Percentiles rank a stretch among this genome's conserved stretches.
Evolutionary conservation across 352 stramenopile species (phyloP).

Genomic region (Phytophthora crassamura): DNA sequence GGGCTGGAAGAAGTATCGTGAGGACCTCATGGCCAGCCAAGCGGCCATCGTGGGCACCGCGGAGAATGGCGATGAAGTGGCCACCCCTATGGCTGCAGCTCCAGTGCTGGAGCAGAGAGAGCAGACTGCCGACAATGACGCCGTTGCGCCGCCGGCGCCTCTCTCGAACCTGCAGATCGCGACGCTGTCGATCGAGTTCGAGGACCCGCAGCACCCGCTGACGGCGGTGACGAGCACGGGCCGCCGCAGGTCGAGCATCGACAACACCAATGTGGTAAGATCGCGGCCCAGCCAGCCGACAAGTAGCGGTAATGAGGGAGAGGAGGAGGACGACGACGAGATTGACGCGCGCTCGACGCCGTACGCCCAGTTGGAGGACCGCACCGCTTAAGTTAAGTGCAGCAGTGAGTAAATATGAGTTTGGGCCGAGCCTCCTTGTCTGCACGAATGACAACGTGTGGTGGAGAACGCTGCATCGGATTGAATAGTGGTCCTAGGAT

Average conservation of each 20-base stretch:
- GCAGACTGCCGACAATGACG: background rate
- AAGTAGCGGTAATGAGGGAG: slow-evolving; percentile 9
- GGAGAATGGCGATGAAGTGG: background rate
- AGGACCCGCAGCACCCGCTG: slow-evolving; percentile 37
- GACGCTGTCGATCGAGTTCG: slow-evolving; percentile 36
- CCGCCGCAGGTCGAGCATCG: slow-evolving; percentile 28
- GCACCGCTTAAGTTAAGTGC: slow-evolving; percentile 15
- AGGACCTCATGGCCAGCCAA: slow-evolving; percentile 36
- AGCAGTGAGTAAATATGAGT: slow-evolving; percentile 34
- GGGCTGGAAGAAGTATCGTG: slow-evolving; percentile 41
- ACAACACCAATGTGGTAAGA: slow-evolving; percentile 35
- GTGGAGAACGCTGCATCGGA: slow-evolving; percentile 3
- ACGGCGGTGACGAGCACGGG: slow-evolving; percentile 37
- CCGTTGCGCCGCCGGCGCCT: background rate
- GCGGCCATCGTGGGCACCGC: slow-evolving; percentile 8
- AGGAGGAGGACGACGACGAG: slow-evolving; percentile 23
- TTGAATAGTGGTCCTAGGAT: too few relatives aligned
- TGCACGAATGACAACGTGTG: background rate
- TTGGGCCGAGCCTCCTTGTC: background rate
- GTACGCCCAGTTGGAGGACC: slow-evolving; percentile 29
- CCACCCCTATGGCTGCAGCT: slow-evolving; percentile 4
- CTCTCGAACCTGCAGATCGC: slow-evolving; percentile 32
- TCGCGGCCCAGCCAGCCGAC: slow-evolving; percentile 17
- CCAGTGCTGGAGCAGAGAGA: background rate
- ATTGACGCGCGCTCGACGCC: slow-evolving; percentile 20